phyloP scores from a whole-genome alignment of 352 stramenopile genomes.

The Phytophthora chlamydospora region DNA sequence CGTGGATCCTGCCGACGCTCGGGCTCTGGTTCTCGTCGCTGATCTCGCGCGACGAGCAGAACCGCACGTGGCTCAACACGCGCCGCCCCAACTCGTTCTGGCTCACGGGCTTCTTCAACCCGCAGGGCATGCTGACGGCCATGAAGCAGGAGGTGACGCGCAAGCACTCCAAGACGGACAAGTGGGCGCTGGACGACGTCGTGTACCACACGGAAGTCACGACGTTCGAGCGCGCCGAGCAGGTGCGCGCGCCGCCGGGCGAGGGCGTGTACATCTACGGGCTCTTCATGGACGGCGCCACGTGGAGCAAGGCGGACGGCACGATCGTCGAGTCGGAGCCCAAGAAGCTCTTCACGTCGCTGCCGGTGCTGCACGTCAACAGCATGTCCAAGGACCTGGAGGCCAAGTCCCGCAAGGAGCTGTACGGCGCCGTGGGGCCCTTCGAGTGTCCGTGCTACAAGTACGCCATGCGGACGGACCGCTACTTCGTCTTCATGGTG shows the following conservation, averaged over 20 bases:
- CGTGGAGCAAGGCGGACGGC: conserved; percentile 94
- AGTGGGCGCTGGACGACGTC: conserved; percentile 98
- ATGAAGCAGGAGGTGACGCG: conserved; percentile 99
- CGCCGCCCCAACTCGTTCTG: conserved; percentile 96
- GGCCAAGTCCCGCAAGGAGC: conserved; percentile 91
- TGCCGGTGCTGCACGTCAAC: conserved; percentile 97
- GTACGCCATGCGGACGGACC: conserved; percentile 94
- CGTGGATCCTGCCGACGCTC: conserved; percentile 96
- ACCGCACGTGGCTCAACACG: conserved; percentile 95
- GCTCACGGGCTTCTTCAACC: conserved; percentile 99
- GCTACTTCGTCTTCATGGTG: conserved; percentile 98
- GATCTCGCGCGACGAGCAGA: conserved; percentile 95
- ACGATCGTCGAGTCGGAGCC: conserved; percentile 96
- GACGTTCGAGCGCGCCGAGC: conserved; percentile 92
- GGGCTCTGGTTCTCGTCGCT: conserved; percentile 98
- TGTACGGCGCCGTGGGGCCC: conserved; percentile 91
- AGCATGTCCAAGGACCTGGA: conserved; percentile 95
- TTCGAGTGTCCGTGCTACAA: conserved; percentile 98
- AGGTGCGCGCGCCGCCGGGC: conserved; percentile 83
- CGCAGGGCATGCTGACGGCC: conserved; percentile 97
- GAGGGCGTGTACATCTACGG: conserved; percentile 98
- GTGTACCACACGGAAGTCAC: conserved; percentile 98
- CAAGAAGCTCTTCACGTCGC: conserved; percentile 96
- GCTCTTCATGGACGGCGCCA: conserved; percentile 96
- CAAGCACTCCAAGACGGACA: conserved; percentile 96